Conservation (phyloP, 192 early-diverging fungal genomes). For the Coemansia pectinata region DNA sequence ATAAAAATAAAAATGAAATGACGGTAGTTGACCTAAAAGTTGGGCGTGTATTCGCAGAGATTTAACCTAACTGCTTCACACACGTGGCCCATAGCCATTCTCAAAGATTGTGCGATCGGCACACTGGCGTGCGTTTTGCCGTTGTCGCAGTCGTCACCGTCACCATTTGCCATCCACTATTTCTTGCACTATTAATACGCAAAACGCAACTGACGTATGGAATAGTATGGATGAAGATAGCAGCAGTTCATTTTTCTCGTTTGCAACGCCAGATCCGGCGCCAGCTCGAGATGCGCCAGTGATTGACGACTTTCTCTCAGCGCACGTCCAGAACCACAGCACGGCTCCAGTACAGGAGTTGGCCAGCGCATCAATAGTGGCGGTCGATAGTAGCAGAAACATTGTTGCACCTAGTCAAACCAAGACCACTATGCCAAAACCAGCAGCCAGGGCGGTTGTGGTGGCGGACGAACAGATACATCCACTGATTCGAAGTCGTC, state of each 20-base stretch:
- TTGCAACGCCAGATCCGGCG: not conserved
- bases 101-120: not conserved
- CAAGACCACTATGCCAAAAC: not conserved
- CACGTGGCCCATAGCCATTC: not conserved
- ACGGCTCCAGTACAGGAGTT: not conserved
- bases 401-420: not conserved
- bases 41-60: no score
- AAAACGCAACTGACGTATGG: not conserved
- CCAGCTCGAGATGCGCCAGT: not conserved
- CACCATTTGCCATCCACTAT: not conserved
- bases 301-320: conserved; percentile 23
- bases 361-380: not conserved
- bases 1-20: not conserved
- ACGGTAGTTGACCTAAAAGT: not conserved
- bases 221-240: conserved; percentile 8
- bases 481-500: conserved; percentile 44
- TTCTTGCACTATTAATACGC: not conserved
- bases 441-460: not conserved
- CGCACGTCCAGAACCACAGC: conserved; percentile 10
- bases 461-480: conserved; percentile 28
- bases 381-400: not conserved
- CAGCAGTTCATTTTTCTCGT: conserved; percentile 11
- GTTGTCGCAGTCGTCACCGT: not conserved
- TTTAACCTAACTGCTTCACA: not conserved
- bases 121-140: not conserved